Conservation (phyloP, 441 rosid species). For the Gossypium trilobum region DNA sequence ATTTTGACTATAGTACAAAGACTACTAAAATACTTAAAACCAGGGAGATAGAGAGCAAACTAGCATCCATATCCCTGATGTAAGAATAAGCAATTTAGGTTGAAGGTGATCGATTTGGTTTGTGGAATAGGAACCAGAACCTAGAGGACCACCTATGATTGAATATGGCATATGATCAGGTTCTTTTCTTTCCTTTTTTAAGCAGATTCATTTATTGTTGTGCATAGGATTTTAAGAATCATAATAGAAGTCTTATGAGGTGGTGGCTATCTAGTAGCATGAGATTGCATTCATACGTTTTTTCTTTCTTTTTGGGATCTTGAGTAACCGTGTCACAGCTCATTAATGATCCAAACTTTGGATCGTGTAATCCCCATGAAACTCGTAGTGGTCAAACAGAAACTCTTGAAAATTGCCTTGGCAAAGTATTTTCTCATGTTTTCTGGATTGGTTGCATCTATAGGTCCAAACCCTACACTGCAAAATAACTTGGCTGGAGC, state of each 20-base stretch:
- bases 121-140: neutral
- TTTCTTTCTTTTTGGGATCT: neutral
- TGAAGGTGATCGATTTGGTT: neutral
- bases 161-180: neutral
- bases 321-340: neutral
- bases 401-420: neutral
- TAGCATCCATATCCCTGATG: neutral
- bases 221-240: neutral
- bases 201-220: neutral
- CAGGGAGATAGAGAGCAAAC: neutral
- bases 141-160: neutral
- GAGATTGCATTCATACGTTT: neutral
- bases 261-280: neutral
- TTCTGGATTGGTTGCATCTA: neutral
- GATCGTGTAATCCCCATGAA: neutral
- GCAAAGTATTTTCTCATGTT: neutral
- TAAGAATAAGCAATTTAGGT: neutral
- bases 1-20: neutral
- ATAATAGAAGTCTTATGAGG: neutral
- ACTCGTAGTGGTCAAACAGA: neutral
- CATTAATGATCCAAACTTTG: neutral
- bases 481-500: constrained; percentile 29
- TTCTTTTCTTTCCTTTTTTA: neutral
- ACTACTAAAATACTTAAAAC: neutral
- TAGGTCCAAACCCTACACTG: constrained; percentile 46